Evolutionary conservation across 768 basidiomycete genomes (phyloP).

Genomic region (Tricholomella constricta): DNA sequence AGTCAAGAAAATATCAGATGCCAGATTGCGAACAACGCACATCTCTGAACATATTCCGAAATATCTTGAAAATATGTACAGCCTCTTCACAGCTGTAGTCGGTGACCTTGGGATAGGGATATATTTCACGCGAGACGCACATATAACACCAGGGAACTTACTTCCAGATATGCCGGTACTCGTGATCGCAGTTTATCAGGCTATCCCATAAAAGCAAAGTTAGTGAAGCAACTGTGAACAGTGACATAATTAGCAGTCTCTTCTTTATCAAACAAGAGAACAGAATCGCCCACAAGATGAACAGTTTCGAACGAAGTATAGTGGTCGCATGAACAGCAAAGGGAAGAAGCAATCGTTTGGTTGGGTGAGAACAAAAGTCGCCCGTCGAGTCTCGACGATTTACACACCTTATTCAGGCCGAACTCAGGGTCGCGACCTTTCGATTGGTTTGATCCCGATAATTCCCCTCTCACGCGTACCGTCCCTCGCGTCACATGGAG

Average conservation of each 20-base stretch:
- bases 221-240: constrained; percentile 10
- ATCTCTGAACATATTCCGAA: constrained; percentile 4
- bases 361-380: not conserved
- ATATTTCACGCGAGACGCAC: not conserved
- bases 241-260: not conserved
- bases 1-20: not conserved
- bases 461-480: no score
- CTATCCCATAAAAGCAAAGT: constrained; percentile 13
- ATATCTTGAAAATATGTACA: constrained; percentile 17
- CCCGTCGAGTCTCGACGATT: no score
- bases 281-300: constrained; percentile 1
- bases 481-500: no score
- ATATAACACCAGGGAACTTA: not conserved
- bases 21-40: not conserved
- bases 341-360: not conserved
- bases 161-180: constrained; percentile 15
- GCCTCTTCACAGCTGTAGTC: constrained; percentile 8
- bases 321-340: constrained; percentile 2
- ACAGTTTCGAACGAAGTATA: constrained; percentile 10
- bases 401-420: no score
- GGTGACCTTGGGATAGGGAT: not conserved
- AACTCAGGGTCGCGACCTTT: no score
- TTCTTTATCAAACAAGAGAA: not conserved
- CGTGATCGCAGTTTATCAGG: constrained; percentile 4
- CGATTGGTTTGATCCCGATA: no score